Percentiles rank a stretch among this genome's conserved stretches.
phyloP scores from a whole-genome alignment of 805 yeast genomes.

The Limtongia smithiae region DNA sequence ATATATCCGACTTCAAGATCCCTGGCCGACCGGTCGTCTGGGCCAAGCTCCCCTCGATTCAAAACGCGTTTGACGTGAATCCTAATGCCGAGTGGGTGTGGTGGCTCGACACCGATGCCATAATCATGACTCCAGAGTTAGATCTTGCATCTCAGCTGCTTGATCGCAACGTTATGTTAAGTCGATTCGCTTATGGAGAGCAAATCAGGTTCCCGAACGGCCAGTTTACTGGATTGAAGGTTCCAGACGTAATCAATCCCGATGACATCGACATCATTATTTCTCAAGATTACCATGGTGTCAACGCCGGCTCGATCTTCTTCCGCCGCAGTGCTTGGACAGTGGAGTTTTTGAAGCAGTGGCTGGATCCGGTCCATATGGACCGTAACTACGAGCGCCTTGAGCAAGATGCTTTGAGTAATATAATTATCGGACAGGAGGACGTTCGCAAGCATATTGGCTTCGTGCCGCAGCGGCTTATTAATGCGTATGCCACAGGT shows the following conservation, averaged over 20 bases:
- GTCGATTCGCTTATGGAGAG: conserved; percentile 29
- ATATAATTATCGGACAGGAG: conserved; percentile 38
- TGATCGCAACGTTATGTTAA: conserved; percentile 31
- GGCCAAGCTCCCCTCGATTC: conserved; percentile 38
- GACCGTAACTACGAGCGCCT: conserved; percentile 83
- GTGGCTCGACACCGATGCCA: conserved; percentile 41
- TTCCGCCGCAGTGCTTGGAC: conserved; percentile 71
- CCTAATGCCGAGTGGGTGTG: conserved; percentile 41
- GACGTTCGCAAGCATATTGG: conserved; percentile 27
- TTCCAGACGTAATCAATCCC: conserved; percentile 14
- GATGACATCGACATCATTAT: conserved; percentile 56
- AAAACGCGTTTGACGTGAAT: conserved; percentile 33
- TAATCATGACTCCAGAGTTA: conserved; percentile 36
- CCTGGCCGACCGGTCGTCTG: conserved; percentile 30
- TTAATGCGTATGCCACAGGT: conserved; percentile 26
- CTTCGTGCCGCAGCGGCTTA: conserved; percentile 24
- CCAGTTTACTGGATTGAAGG: conserved; percentile 5
- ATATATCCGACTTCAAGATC: conserved; percentile 30
- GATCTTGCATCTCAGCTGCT: conserved; percentile 35
- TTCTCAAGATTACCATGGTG: conserved; percentile 86
- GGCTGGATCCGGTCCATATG: conserved; percentile 87
- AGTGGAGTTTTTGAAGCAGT: conserved; percentile 61
- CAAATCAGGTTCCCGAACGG: conserved; percentile 20
- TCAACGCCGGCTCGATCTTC: conserved; percentile 75
- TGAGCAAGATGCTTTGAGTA: conserved; percentile 80